These are phyloP conservation scores for Austroboletus eburneus DNA, from an alignment of 768 basidiomycete genomes.

Conservation along the genomic window DNA sequence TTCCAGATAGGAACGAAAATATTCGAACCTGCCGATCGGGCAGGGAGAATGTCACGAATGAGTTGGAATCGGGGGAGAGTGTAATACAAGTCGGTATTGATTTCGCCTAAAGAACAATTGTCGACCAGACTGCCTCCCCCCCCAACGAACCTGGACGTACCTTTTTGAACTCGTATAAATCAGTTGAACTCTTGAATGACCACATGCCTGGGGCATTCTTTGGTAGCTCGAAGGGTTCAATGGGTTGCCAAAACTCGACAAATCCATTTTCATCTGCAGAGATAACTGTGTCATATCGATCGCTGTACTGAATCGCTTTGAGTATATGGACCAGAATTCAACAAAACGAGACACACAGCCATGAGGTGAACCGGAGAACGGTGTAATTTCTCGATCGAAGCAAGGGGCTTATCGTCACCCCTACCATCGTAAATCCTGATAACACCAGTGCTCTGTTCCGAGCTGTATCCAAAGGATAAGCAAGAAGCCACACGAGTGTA, in stretches of 20 bases:
- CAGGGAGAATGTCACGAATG: constrained; percentile 90
- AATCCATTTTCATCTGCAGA: constrained; percentile 95
- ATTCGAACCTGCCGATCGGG: constrained; percentile 93
- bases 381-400: constrained; percentile 76
- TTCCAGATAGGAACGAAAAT: constrained; percentile 88
- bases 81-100: constrained; percentile 89
- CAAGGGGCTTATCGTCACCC: constrained; percentile 74
- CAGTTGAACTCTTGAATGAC: constrained; percentile 88
- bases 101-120: constrained; percentile 57
- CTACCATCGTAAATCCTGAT: constrained; percentile 93
- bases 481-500: not conserved
- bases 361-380: constrained; percentile 88
- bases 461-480: constrained; percentile 43
- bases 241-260: constrained; percentile 93
- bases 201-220: constrained; percentile 76
- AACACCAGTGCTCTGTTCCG: constrained; percentile 67
- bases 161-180: constrained; percentile 98
- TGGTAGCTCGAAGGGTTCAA: constrained; percentile 83
- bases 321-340: not conserved
- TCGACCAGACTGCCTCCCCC: constrained; percentile 2
- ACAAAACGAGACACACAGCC: constrained; percentile 50
- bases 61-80: constrained; percentile 82
- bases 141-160: constrained; percentile 34
- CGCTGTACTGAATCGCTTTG: constrained; percentile 64
- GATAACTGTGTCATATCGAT: constrained; percentile 84